Evolutionary conservation across 352 stramenopile species (phyloP).

Genomic region (Pythium pyrilobum): DNA sequence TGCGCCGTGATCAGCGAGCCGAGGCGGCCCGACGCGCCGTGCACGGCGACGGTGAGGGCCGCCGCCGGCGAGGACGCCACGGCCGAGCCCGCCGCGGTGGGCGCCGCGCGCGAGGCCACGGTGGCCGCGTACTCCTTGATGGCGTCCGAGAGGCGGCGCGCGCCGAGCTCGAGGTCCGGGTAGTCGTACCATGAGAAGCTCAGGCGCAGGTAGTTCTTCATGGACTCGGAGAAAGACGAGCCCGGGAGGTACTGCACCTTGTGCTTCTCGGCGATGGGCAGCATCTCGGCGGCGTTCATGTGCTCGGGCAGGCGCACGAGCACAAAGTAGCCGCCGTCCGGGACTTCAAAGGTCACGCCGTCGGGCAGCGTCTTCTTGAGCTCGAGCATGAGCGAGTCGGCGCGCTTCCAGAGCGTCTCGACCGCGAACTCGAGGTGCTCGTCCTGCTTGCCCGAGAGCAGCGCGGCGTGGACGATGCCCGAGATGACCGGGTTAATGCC

Average conservation of each 20-base stretch:
- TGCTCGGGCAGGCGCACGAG: conserved; percentile 73
- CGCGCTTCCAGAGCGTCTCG: conserved; percentile 67
- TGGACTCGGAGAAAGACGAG: conserved; percentile 74
- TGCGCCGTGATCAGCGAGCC: conserved; percentile 68
- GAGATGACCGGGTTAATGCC: conserved; percentile 92
- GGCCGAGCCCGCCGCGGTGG: conserved; percentile 22
- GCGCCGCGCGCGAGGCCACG: conserved; percentile 14
- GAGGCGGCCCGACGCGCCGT: conserved; percentile 63
- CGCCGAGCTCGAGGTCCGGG: conserved; percentile 70
- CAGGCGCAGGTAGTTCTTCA: conserved; percentile 87
- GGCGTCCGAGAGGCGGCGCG: conserved; percentile 57
- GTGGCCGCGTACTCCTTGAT: conserved; percentile 60
- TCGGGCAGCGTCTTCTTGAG: conserved; percentile 56
- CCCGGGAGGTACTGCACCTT: conserved; percentile 85
- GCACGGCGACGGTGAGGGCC: conserved; percentile 53
- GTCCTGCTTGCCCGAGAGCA: conserved; percentile 63
- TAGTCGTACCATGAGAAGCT: conserved; percentile 88
- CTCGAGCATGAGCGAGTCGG: conserved; percentile 71
- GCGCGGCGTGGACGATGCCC: conserved; percentile 77
- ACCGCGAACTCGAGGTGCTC: conserved; percentile 72
- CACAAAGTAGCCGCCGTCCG: conserved; percentile 87
- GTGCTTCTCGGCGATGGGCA: conserved; percentile 78
- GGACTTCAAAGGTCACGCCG: conserved; percentile 65
- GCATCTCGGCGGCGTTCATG: conserved; percentile 69
- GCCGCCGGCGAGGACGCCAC: conserved; percentile 1